phyloP scores from a whole-genome alignment of 176 grass and related monocot species.

The Pontederia crassipes region DNA sequence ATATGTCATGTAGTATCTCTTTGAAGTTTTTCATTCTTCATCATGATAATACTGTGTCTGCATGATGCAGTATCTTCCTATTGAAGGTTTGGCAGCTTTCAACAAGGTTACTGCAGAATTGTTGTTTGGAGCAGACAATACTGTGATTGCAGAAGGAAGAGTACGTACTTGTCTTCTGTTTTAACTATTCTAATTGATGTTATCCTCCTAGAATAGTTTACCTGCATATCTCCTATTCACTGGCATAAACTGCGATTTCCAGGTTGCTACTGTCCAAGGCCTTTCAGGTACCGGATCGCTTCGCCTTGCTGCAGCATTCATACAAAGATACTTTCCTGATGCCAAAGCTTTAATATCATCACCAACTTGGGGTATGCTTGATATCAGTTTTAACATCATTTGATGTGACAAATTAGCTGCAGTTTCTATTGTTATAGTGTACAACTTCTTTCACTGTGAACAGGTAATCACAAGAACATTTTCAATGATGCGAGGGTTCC shows the following conservation, averaged over 20 bases:
- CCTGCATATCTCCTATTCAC: too few relatives aligned
- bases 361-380: conserved; percentile 71
- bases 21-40: too few relatives aligned
- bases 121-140: conserved; percentile 75
- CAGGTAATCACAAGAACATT: conserved; percentile 99
- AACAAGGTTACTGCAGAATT: conserved; percentile 89
- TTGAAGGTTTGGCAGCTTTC: conserved; percentile 90
- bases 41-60: conserved; percentile 2
- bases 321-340: conserved; percentile 93
- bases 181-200: too few relatives aligned
- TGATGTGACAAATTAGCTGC: not conserved
- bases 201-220: too few relatives aligned
- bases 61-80: conserved; percentile 79
- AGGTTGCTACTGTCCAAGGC: conserved; percentile 88
- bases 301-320: conserved; percentile 86
- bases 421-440: too few relatives aligned
- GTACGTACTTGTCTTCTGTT: conserved; percentile 24
- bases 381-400: conserved; percentile 9
- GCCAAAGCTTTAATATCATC: conserved; percentile 91
- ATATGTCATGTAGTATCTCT: too few relatives aligned
- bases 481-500: conserved; percentile 97
- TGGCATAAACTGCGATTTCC: too few relatives aligned
- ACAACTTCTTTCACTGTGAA: conserved; percentile 15
- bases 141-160: conserved; percentile 51
- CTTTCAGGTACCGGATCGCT: conserved; percentile 91